These are phyloP conservation scores for Ustilago vetiveriae DNA, from an alignment of 1,284 basidiomycete species.

Conservation along the genomic window DNA sequence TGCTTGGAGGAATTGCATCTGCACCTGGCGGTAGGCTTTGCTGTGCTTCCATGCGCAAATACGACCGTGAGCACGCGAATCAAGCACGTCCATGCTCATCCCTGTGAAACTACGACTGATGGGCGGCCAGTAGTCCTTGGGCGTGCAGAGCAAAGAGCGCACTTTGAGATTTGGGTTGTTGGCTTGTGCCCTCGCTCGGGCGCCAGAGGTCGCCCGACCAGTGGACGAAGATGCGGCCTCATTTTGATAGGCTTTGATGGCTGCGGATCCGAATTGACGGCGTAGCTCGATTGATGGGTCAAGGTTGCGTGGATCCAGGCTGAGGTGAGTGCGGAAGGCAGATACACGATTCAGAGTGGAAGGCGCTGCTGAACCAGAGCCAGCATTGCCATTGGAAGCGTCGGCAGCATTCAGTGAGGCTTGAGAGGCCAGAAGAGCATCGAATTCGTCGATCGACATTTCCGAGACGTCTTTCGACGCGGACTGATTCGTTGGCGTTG, in stretches of 20 bases:
- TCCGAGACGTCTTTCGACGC: constrained; percentile 51
- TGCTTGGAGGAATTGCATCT: constrained; percentile 64
- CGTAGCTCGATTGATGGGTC: constrained; percentile 63
- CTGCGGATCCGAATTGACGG: constrained; percentile 64
- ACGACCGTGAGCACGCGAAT: constrained; percentile 35
- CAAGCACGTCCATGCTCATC: constrained; percentile 59
- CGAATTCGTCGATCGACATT: constrained; percentile 64
- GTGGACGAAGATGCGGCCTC: constrained; percentile 34
- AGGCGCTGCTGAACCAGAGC: neutral
- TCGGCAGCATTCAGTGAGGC: constrained; percentile 15
- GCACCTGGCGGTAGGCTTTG: constrained; percentile 60
- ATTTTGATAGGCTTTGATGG: constrained; percentile 63
- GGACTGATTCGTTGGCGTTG: neutral
- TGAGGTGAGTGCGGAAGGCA: constrained; percentile 42
- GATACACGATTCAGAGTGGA: constrained; percentile 15
- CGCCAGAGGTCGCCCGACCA: constrained; percentile 31
- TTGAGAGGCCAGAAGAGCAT: constrained; percentile 56
- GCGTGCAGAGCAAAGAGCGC: constrained; percentile 58
- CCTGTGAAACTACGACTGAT: constrained; percentile 62
- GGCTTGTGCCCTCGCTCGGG: constrained; percentile 49
- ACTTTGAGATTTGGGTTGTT: constrained; percentile 61
- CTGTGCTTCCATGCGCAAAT: constrained; percentile 59
- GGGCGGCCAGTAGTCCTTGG: constrained; percentile 62
- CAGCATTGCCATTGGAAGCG: constrained; percentile 3
- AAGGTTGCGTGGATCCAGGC: constrained; percentile 50